Conservation (phyloP, 805 yeast genomes). For the Saccharomycopsis selenospora region DNA sequence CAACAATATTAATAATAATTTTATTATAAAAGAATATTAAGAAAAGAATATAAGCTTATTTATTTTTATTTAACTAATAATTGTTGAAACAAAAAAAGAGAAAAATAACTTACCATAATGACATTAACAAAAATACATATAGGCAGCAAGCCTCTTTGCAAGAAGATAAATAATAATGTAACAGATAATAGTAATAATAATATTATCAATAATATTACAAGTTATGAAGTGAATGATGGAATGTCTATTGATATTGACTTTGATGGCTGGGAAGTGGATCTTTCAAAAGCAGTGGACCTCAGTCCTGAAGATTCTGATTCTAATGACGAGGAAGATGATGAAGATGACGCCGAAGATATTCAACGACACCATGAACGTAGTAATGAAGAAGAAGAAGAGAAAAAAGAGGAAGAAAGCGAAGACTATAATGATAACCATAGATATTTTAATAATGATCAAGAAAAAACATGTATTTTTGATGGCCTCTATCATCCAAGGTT, state of each 20-base stretch:
- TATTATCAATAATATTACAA: too few relatives aligned
- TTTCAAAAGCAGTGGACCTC: not conserved
- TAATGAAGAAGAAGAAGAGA: constrained; percentile 4
- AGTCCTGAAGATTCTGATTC: not conserved
- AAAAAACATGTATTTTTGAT: not conserved
- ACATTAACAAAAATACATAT: too few relatives aligned
- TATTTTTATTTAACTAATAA: too few relatives aligned
- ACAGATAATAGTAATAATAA: too few relatives aligned
- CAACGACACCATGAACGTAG: constrained; percentile 1
- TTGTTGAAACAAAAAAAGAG: too few relatives aligned
- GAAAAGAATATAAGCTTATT: too few relatives aligned
- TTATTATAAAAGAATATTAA: too few relatives aligned
- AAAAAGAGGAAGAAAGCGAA: not conserved
- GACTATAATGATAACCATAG: not conserved
- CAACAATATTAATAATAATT: too few relatives aligned
- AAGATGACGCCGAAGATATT: constrained; percentile 1
- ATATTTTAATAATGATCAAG: not conserved
- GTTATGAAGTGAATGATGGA: not conserved
- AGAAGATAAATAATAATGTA: too few relatives aligned
- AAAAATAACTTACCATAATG: too few relatives aligned
- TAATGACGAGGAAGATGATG: not conserved
- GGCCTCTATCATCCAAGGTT: too few relatives aligned
- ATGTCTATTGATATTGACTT: constrained; percentile 10
- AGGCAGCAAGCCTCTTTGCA: too few relatives aligned
- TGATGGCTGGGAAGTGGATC: constrained; percentile 15